These are phyloP conservation scores for Candida boidinii DNA, from an alignment of 805 yeast genomes.

Conservation along the genomic window DNA sequence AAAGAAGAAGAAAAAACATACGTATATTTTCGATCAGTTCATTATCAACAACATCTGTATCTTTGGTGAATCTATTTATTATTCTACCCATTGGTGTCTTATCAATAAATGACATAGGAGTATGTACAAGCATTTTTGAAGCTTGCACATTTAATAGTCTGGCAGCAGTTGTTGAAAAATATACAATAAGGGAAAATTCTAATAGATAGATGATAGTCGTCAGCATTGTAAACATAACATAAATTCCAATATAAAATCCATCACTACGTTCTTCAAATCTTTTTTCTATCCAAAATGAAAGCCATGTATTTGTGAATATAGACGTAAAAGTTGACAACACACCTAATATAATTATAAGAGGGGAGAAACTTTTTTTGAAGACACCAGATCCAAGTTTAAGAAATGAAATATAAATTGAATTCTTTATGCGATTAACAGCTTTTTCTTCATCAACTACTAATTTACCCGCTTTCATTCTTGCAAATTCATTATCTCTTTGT, in stretches of 20 bases:
- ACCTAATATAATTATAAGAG: slow-evolving; percentile 15
- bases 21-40: slow-evolving; percentile 67
- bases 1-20: slow-evolving; percentile 43
- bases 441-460: slow-evolving; percentile 43
- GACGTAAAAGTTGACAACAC: slow-evolving; percentile 37
- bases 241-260: slow-evolving; percentile 66
- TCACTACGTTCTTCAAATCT: slow-evolving; percentile 38
- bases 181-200: slow-evolving; percentile 39
- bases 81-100: slow-evolving; percentile 85
- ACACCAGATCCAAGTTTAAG: slow-evolving; percentile 47
- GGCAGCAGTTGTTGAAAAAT: slow-evolving; percentile 45
- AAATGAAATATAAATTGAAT: slow-evolving; percentile 42
- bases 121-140: slow-evolving; percentile 48
- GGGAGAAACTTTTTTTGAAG: slow-evolving; percentile 23
- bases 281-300: slow-evolving; percentile 69
- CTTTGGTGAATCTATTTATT: slow-evolving; percentile 79
- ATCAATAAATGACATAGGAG: slow-evolving; percentile 81
- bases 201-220: slow-evolving; percentile 33
- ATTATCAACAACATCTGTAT: slow-evolving; percentile 77
- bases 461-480: slow-evolving; percentile 20
- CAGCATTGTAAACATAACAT: slow-evolving; percentile 51
- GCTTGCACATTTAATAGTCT: slow-evolving; percentile 55
- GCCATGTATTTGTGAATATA: slow-evolving; percentile 65
- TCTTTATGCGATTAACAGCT: slow-evolving; percentile 46
- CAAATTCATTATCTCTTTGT: slow-evolving; percentile 15